phyloP scores from a whole-genome alignment of 2,329 filamentous ascomycete genomes.

The Ceratocystis variospora region DNA sequence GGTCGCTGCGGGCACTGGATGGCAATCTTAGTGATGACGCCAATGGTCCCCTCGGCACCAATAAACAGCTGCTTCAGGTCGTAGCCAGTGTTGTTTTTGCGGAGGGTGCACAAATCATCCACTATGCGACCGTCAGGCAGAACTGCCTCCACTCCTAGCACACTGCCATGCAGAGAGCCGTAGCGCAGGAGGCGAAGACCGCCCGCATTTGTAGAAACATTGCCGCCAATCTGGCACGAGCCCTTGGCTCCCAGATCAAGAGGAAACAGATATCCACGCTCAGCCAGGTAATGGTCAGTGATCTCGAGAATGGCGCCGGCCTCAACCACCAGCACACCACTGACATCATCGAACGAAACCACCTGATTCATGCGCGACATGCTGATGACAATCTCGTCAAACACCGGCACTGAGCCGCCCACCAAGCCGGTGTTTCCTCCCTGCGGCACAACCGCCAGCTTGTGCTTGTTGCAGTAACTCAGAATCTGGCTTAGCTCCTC shows the following conservation, averaged over 20 bases:
- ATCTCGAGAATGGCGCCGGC: conserved; percentile 83
- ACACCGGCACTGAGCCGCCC: conserved; percentile 88
- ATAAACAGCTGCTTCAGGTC: conserved; percentile 96
- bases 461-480: conserved; percentile 87
- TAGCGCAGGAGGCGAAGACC: conserved; percentile 82
- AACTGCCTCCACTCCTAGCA: conserved; percentile 85
- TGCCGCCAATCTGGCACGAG: conserved; percentile 90
- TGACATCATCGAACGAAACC: conserved; percentile 82
- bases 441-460: conserved; percentile 87
- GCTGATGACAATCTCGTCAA: conserved; percentile 94
- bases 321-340: conserved; percentile 78
- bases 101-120: conserved; percentile 71
- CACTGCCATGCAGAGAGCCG: conserved; percentile 83
- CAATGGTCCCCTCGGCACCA: conserved; percentile 86
- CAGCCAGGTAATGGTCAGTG: conserved; percentile 71
- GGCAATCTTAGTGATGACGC: conserved; percentile 81
- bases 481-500: conserved; percentile 83
- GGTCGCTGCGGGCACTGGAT: conserved; percentile 81
- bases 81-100: conserved; percentile 99
- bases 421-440: conserved; percentile 95
- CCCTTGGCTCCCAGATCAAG: conserved; percentile 96
- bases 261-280: conserved; percentile 80
- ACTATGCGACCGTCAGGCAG: conserved; percentile 85
- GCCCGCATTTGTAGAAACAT: conserved; percentile 90
- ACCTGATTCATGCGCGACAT: conserved; percentile 83